Evolutionary conservation across 2,329 filamentous ascomycete genomes (phyloP).

Genomic region (Chlorencoelia australis): DNA sequence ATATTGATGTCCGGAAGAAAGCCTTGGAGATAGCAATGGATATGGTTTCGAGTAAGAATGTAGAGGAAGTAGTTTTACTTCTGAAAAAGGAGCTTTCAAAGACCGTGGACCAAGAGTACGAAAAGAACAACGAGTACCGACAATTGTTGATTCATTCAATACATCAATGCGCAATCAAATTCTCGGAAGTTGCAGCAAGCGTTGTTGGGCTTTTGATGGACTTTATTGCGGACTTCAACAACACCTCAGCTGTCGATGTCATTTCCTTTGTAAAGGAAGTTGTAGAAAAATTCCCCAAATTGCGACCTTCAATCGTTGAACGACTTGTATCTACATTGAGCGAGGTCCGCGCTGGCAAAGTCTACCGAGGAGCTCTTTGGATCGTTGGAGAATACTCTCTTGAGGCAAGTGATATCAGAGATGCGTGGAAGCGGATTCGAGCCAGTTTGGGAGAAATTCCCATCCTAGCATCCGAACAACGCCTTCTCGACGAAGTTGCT

Average conservation of each 20-base stretch:
- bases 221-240: conserved; percentile 97
- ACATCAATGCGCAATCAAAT: conserved; percentile 97
- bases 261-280: conserved; percentile 99
- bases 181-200: conserved; percentile 93
- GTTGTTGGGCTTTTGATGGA: conserved; percentile 98
- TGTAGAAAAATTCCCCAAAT: conserved; percentile 90
- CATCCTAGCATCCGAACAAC: conserved; percentile 89
- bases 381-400: conserved; percentile 96
- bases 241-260: conserved; percentile 90
- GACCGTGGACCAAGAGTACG: conserved; percentile 96
- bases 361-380: conserved; percentile 94
- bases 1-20: conserved; percentile 91
- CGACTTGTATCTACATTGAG: conserved; percentile 81
- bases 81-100: conserved; percentile 97
- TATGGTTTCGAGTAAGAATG: conserved; percentile 98
- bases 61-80: conserved; percentile 91
- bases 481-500: conserved; percentile 72
- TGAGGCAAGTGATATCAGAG: conserved; percentile 86
- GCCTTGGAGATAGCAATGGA: conserved; percentile 83
- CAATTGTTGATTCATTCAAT: conserved; percentile 94
- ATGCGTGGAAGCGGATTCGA: conserved; percentile 93
- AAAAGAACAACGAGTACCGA: conserved; percentile 94
- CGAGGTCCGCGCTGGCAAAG: conserved; percentile 92
- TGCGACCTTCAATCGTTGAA: conserved; percentile 78
- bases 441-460: conserved; percentile 93